Base-by-base conservation (phyloP, 164 flowering plant species). In the Saururus chinensis region DNA sequence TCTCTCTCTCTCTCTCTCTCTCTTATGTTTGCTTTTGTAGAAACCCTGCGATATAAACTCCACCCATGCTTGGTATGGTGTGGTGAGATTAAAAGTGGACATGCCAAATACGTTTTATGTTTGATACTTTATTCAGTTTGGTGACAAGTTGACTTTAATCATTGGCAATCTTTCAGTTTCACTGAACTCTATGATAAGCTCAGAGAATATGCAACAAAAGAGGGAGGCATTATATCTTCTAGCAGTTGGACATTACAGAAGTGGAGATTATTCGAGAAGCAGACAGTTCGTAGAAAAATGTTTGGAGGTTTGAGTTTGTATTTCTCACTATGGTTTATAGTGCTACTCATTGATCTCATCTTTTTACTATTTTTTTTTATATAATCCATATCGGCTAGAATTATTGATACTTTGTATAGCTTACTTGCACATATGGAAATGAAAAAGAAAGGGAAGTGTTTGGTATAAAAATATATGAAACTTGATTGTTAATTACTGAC, bases 201-300 rank as follows among this genome's bases (percentile, higher is more conserved):
- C 68, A 10, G 71, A 57, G 57, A 76, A 74, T 58, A 81, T 88
- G 51, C 66, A 81, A 68, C 80, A 86, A 59, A 79, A 75, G 71
- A 77, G 87, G 56, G 98, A 92, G 76, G 83, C 78, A 65, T 74
- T 89, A 52, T 92, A 89, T 81, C 88, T 92, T 65, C 82, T 92
- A 19, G 96, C 96, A 64, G 92, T 89, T 71, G 98, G 95, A 69
- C 80, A 80, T 62, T 92, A 85, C 74, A 76, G 98, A 75, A 83
- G 80, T 73, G 83, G 85, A 52, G 84, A 92, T 41, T 83, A 80
- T 76, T 37, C 88, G 37, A 87, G 76, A 76, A 83, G 96, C 71
- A 66, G 93, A 74, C 82, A 81, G 57, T 74, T 89, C 60, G 69
- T 80, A 64, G 89, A 89, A 25, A 79, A 65, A 62, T 86, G 95